A percentile compares a stretch with the other conserved stretches of the same genome.
phyloP scores from a whole-genome alignment of 345 rosid species.

The Psidium guajava region DNA sequence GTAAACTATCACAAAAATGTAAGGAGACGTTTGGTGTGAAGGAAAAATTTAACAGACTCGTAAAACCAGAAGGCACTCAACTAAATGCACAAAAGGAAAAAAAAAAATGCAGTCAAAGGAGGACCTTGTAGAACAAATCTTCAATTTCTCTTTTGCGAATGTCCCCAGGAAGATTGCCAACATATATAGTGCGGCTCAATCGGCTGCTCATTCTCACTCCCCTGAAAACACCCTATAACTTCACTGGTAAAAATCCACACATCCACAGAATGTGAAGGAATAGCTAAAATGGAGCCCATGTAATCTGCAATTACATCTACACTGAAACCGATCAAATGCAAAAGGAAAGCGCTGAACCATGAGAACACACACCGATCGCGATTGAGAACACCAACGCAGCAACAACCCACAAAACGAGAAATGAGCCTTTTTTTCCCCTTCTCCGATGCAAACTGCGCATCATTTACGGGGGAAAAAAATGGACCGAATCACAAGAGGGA shows the following conservation, averaged over 20 bases:
- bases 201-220: slow-evolving; percentile 59
- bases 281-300: background rate
- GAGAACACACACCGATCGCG: background rate
- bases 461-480: no score
- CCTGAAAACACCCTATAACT: background rate
- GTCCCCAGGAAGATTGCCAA: slow-evolving; percentile 96
- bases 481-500: background rate
- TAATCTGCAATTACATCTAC: background rate
- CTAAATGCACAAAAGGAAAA: background rate
- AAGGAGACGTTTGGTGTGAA: background rate
- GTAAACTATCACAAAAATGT: background rate
- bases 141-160: slow-evolving; percentile 79
- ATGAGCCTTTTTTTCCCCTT: background rate
- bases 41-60: background rate
- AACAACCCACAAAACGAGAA: background rate
- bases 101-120: background rate
- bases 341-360: accelerated
- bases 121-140: slow-evolving; percentile 87
- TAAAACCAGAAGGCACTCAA: background rate
- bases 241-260: background rate
- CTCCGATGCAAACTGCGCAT: background rate
- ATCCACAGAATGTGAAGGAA: background rate
- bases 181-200: slow-evolving; percentile 78
- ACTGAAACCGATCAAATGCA: background rate
- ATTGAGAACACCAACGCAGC: background rate